Percentiles rank a stretch among this genome's conserved stretches.
phyloP scores from a whole-genome alignment of 2,329 filamentous ascomycete genomes.

The Trichoderma sp. region DNA sequence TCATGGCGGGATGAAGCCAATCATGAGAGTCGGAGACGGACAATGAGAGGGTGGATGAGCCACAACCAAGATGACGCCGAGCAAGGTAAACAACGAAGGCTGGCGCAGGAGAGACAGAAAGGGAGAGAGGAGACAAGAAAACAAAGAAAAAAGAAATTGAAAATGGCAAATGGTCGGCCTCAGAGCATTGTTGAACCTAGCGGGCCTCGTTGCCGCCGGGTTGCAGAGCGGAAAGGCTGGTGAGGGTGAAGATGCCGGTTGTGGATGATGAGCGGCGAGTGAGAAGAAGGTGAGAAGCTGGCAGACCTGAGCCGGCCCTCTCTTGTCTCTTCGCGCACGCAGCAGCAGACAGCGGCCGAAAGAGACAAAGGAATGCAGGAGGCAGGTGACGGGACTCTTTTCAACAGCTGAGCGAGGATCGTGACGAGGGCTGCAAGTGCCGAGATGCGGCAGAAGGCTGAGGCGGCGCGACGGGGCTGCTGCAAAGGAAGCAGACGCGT shows the following conservation, averaged over 20 bases:
- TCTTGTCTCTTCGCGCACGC: not conserved
- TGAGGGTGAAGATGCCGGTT: not conserved
- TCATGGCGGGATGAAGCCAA: conserved; percentile 49
- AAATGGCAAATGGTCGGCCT: not conserved
- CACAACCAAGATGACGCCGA: not conserved
- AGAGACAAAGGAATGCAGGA: not conserved
- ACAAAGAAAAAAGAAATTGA: not conserved
- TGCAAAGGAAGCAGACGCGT: conserved; percentile 27
- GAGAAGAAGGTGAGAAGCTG: not conserved
- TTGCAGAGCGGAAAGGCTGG: not conserved
- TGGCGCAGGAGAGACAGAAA: not conserved
- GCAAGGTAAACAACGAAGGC: not conserved
- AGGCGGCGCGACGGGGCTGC: conserved; percentile 24
- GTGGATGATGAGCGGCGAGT: conserved; percentile 1
- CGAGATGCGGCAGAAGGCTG: conserved; percentile 15
- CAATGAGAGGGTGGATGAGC: conserved; percentile 30
- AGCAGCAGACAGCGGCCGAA: not conserved
- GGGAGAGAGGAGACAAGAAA: not conserved
- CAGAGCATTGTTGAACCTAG: conserved; percentile 20
- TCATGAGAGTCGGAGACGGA: conserved; percentile 25
- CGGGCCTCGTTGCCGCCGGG: conserved; percentile 15
- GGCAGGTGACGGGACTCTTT: not conserved
- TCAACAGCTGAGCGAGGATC: not conserved
- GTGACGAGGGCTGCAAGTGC: conserved; percentile 7
- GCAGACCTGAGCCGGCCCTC: not conserved